phyloP scores from a whole-genome alignment of 139 green algal species.

The Bryopsis sp. region DNA sequence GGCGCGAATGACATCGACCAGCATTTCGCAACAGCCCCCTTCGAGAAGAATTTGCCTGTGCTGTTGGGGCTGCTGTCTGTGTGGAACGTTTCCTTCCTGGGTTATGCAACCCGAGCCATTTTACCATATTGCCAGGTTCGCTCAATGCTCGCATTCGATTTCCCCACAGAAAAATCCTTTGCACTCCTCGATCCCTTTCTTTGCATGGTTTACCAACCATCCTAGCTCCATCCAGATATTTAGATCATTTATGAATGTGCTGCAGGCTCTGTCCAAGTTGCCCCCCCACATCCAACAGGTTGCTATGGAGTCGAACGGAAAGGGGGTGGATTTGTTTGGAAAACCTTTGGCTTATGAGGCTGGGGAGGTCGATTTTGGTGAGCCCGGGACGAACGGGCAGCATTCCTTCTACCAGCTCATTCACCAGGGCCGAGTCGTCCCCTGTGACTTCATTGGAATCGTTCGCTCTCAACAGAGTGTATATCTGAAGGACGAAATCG shows the following conservation, averaged over 20 bases:
- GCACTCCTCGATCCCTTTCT: too few relatives aligned
- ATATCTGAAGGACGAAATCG: slow-evolving; percentile 84
- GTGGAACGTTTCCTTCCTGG: slow-evolving; percentile 97
- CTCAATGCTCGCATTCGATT: too few relatives aligned
- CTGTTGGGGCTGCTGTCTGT: slow-evolving; percentile 86
- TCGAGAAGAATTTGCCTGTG: slow-evolving; percentile 91
- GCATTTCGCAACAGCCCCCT: slow-evolving; percentile 81
- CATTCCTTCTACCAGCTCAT: slow-evolving; percentile 99
- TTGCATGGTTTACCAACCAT: too few relatives aligned
- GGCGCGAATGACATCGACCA: slow-evolving; percentile 82
- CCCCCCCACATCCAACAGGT: slow-evolving; percentile 97
- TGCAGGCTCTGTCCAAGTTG: slow-evolving; percentile 92
- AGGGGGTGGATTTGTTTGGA: slow-evolving; percentile 91
- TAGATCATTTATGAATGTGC: background rate
- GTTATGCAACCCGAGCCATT: slow-evolving; percentile 82
- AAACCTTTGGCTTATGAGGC: slow-evolving; percentile 70
- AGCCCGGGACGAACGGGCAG: slow-evolving; percentile 99
- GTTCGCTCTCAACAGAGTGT: slow-evolving; percentile 86
- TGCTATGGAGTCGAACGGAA: slow-evolving; percentile 98
- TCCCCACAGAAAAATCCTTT: too few relatives aligned
- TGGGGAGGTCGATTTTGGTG: slow-evolving; percentile 97
- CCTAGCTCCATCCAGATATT: too few relatives aligned
- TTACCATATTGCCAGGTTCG: slow-evolving; percentile 92
- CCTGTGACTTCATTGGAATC: slow-evolving; percentile 97
- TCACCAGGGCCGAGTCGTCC: slow-evolving; percentile 90